Percentiles rank a stretch among this genome's conserved stretches.
Conservation (phyloP, 2,329 filamentous ascomycete species). For the Thyridium curvatum region DNA sequence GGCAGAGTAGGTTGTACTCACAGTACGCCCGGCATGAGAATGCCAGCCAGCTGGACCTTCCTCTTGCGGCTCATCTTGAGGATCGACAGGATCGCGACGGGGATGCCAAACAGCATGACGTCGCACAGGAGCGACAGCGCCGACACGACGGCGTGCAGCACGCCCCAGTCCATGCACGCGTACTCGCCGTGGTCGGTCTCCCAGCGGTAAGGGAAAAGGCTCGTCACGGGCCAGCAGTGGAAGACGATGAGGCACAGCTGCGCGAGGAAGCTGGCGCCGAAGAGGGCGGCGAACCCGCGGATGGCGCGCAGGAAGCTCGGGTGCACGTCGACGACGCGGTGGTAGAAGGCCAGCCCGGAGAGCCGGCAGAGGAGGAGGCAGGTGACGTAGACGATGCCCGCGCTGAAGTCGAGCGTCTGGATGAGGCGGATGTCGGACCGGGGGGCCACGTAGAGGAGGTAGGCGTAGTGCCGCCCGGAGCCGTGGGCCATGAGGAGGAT, state of each 20-base stretch:
- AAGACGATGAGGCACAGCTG: conserved; percentile 44
- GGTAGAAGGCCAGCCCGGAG: conserved; percentile 46
- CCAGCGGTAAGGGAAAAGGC: conserved; percentile 44
- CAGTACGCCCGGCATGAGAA: conserved; percentile 42
- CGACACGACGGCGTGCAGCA: conserved; percentile 46
- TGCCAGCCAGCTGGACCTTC: conserved; percentile 39
- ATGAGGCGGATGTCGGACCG: conserved; percentile 31
- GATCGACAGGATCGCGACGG: conserved; percentile 37
- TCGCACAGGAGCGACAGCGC: conserved; percentile 42
- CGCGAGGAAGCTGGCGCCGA: conserved; percentile 36
- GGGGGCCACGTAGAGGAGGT: conserved; percentile 39
- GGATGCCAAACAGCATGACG: conserved; percentile 42
- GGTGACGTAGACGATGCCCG: conserved; percentile 45
- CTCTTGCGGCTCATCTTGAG: conserved; percentile 34
- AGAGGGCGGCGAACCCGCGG: conserved; percentile 23
- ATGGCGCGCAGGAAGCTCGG: conserved; percentile 26
- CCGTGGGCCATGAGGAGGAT: conserved; percentile 39
- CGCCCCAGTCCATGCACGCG: conserved; percentile 40
- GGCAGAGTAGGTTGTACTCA: conserved; percentile 17
- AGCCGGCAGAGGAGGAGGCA: conserved; percentile 42
- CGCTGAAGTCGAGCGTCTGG: conserved; percentile 40
- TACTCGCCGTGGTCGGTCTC: conserved; percentile 32
- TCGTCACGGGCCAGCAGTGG: conserved; percentile 44
- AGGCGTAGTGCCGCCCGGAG: conserved; percentile 38
- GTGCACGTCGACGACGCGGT: conserved; percentile 34